Conservation (phyloP, 1,284 basidiomycete genomes). For the Gymnopus androsaceus region DNA sequence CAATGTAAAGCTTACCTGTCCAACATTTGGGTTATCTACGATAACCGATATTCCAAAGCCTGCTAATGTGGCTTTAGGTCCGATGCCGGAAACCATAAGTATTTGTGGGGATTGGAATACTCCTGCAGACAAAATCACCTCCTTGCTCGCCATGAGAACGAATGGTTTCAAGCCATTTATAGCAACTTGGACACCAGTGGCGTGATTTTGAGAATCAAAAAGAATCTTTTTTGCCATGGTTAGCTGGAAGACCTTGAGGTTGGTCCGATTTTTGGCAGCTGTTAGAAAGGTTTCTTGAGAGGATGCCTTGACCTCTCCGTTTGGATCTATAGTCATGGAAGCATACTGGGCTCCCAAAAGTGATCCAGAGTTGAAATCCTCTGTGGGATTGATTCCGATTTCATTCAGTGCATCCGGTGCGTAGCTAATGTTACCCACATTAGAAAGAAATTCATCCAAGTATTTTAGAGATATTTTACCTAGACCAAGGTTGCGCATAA, state of each 20-base stretch:
- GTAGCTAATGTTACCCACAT: not conserved
- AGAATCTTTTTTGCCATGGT: not conserved
- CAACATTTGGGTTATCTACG: not conserved
- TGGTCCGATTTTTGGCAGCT: not conserved
- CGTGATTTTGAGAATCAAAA: not conserved
- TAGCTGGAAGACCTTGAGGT: not conserved
- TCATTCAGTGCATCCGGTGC: not conserved
- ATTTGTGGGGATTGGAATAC: constrained; percentile 11
- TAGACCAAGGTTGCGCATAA: not conserved
- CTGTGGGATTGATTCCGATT: not conserved
- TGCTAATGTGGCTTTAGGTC: not conserved
- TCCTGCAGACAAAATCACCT: constrained; percentile 10
- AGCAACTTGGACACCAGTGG: not conserved
- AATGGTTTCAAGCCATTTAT: not conserved
- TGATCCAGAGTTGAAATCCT: constrained; percentile 22
- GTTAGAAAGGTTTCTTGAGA: not conserved
- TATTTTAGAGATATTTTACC: not conserved
- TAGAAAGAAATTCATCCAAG: not conserved
- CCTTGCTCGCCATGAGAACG: constrained; percentile 1
- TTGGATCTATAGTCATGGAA: not conserved
- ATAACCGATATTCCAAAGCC: not conserved
- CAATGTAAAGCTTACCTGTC: not conserved
- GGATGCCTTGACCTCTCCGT: not conserved
- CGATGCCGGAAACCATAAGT: constrained; percentile 13
- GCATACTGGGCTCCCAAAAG: not conserved